A percentile compares a stretch with the other conserved stretches of the same genome.
Conservation (phyloP, 805 yeast species). For the Komagataella ulmi region DNA sequence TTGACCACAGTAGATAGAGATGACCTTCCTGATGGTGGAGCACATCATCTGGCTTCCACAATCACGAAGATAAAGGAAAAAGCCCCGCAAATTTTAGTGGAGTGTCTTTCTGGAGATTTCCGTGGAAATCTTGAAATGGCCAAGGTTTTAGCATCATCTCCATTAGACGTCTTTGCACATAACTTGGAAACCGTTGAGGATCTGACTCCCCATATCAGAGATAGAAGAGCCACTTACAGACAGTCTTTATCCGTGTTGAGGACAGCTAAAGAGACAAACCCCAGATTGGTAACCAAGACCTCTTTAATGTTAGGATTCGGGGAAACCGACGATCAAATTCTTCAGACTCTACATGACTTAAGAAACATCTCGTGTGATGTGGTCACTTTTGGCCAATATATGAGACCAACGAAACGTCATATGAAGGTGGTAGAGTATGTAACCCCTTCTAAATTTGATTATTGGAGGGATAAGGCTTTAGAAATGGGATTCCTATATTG, state of each 20-base stretch:
- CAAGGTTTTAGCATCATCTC: slow-evolving; percentile 66
- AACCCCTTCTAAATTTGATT: slow-evolving; percentile 85
- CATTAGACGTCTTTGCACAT: slow-evolving; percentile 94
- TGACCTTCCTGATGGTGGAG: slow-evolving; percentile 87
- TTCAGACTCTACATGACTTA: slow-evolving; percentile 63
- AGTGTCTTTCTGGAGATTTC: slow-evolving; percentile 91
- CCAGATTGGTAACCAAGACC: slow-evolving; percentile 77
- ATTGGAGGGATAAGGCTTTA: slow-evolving; percentile 80
- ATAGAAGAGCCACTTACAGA: slow-evolving; percentile 89
- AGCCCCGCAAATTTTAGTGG: slow-evolving; percentile 85
- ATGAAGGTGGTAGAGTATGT: slow-evolving; percentile 96
- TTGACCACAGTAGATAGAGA: slow-evolving; percentile 96
- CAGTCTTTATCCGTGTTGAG: slow-evolving; percentile 71
- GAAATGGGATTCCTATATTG: slow-evolving; percentile 91
- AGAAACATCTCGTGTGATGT: slow-evolving; percentile 76
- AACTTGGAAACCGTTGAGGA: slow-evolving; percentile 94
- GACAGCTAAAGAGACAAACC: slow-evolving; percentile 68
- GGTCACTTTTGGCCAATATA: slow-evolving; percentile 96
- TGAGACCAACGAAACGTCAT: slow-evolving; percentile 98
- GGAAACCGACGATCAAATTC: slow-evolving; percentile 82
- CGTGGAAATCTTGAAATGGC: slow-evolving; percentile 81
- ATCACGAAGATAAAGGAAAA: slow-evolving; percentile 73
- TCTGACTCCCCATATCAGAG: slow-evolving; percentile 89
- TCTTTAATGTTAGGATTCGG: slow-evolving; percentile 96
- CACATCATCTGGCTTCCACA: slow-evolving; percentile 81